Evolutionary conservation across 768 basidiomycete species (phyloP).

Genomic region (Lactarius quietus): DNA sequence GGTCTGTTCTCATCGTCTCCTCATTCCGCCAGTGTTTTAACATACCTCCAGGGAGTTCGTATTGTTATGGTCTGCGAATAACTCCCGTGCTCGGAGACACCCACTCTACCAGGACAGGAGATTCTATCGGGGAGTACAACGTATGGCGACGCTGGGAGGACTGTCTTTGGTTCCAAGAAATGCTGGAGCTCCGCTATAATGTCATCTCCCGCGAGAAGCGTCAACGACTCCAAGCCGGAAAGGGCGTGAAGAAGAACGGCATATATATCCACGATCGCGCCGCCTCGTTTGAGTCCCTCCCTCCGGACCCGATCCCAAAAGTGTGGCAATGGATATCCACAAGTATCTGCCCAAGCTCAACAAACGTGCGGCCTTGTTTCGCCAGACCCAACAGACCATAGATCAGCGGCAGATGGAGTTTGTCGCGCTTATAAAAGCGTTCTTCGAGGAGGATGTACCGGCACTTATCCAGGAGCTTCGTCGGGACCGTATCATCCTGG

Average conservation of each 20-base stretch:
- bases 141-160: conserved; percentile 84
- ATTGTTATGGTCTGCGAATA: conserved; percentile 30
- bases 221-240: conserved; percentile 61
- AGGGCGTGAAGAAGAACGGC: conserved; percentile 69
- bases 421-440: conserved; percentile 50
- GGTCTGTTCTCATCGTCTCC: conserved; percentile 18
- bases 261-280: conserved; percentile 69
- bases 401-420: conserved; percentile 63
- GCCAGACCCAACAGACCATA: conserved; percentile 61
- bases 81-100: conserved; percentile 22
- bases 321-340: conserved; percentile 68
- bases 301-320: conserved; percentile 74
- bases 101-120: conserved; percentile 27
- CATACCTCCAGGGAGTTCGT: conserved; percentile 21
- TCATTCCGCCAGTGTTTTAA: not conserved
- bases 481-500: conserved; percentile 51
- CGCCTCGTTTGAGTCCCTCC: conserved; percentile 81
- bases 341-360: conserved; percentile 60
- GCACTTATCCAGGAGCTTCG: conserved; percentile 64
- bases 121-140: conserved; percentile 52
- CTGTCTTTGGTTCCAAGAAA: conserved; percentile 71
- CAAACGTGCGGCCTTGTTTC: conserved; percentile 71
- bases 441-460: conserved; percentile 61
- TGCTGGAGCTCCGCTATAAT: conserved; percentile 61
- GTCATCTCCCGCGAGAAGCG: conserved; percentile 64